phyloP scores from a whole-genome alignment of 257 asterid genomes.

The Scutellaria baicalensis region DNA sequence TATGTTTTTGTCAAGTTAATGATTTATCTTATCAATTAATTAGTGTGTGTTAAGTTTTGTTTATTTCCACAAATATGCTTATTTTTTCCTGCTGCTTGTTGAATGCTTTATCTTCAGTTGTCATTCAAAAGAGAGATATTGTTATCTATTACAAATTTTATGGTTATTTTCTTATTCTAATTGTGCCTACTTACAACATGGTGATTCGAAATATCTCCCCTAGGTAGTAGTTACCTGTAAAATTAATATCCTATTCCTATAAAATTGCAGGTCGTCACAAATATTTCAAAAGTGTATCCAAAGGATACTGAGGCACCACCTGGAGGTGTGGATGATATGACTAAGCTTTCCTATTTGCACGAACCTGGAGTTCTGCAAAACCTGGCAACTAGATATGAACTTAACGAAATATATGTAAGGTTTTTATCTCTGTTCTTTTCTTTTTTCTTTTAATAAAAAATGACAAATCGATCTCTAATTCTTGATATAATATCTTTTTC shows the following conservation, averaged over 20 bases:
- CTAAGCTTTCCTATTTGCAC: slow-evolving; percentile 97
- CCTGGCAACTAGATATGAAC: slow-evolving; percentile 90
- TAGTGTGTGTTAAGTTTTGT: not conserved
- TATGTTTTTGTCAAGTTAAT: not conserved
- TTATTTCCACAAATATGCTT: not conserved
- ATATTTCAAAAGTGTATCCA: slow-evolving; percentile 80
- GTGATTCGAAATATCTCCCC: not conserved
- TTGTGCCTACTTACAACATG: not conserved
- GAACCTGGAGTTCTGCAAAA: slow-evolving; percentile 99
- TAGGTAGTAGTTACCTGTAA: not conserved
- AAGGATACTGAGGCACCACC: slow-evolving; percentile 96
- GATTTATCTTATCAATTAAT: not conserved
- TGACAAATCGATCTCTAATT: not conserved
- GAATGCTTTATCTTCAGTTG: slow-evolving; percentile 5
- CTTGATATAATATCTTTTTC: slow-evolving; percentile 19
- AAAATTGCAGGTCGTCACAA: slow-evolving; percentile 56
- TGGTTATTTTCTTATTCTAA: not conserved
- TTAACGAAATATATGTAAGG: slow-evolving; percentile 94
- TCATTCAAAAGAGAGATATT: slow-evolving; percentile 1
- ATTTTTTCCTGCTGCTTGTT: not conserved
- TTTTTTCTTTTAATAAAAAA: not conserved
- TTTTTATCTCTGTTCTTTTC: not conserved
- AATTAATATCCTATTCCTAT: slow-evolving; percentile 15
- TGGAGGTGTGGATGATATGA: slow-evolving; percentile 99
- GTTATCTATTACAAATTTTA: not conserved